These are phyloP conservation scores for Calonectria honghensis DNA, from an alignment of 2,329 filamentous ascomycete species.

Conservation along the genomic window DNA sequence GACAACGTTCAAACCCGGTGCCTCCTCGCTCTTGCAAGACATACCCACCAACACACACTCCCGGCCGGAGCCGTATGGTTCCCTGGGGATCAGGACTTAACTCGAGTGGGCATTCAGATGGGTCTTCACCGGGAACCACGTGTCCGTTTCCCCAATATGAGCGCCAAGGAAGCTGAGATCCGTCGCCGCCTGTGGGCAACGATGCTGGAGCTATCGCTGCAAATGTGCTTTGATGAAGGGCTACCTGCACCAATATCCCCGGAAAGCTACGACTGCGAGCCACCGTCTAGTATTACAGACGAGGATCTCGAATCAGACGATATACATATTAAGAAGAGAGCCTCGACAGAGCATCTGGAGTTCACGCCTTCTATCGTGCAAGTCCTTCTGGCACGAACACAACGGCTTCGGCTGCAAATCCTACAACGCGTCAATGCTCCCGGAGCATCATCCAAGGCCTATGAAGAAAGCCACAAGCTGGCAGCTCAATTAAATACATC, in stretches of 20 bases:
- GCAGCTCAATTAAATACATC: conserved; percentile 34
- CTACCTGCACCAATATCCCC: conserved; percentile 64
- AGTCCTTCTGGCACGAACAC: conserved; percentile 40
- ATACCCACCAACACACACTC: conserved; percentile 42
- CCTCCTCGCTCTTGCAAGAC: conserved; percentile 55
- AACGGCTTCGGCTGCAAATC: conserved; percentile 43
- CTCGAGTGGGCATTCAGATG: conserved; percentile 68
- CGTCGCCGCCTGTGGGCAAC: conserved; percentile 70
- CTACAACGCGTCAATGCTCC: conserved; percentile 41
- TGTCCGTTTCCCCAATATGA: conserved; percentile 62
- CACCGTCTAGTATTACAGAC: conserved; percentile 58
- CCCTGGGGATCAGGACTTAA: conserved; percentile 39
- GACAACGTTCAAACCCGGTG: conserved; percentile 56
- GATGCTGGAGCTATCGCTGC: conserved; percentile 67
- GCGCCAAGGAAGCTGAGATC: conserved; percentile 64
- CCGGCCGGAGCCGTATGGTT: conserved; percentile 27
- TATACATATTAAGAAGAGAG: background rate
- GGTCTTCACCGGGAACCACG: conserved; percentile 70
- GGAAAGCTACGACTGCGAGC: conserved; percentile 66
- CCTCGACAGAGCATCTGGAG: background rate
- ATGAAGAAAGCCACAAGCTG: conserved; percentile 35
- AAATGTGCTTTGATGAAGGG: conserved; percentile 66
- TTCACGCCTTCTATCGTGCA: conserved; percentile 34
- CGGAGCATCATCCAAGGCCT: conserved; percentile 31
- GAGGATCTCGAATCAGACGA: conserved; percentile 22